Conservation (phyloP, 805 yeast genomes). For the Starmera pachycereana region DNA sequence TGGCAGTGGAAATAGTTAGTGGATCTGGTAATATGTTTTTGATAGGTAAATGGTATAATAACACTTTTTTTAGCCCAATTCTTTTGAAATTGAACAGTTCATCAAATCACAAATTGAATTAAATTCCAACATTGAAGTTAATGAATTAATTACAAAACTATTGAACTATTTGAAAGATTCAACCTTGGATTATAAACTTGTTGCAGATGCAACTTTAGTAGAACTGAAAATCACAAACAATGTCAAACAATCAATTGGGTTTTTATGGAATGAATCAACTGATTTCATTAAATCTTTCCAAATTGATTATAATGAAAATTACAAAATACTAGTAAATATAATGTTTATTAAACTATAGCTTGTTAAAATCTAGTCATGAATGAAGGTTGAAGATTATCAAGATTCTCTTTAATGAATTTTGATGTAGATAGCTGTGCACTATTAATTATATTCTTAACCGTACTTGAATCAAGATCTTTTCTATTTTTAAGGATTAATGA, state of each 20-base stretch:
- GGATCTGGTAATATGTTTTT: too few relatives aligned
- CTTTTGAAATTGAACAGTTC: too few relatives aligned
- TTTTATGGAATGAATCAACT: constrained; percentile 44
- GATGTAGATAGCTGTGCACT: not conserved
- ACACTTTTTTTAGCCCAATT: too few relatives aligned
- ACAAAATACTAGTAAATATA: constrained; percentile 10
- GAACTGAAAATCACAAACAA: constrained; percentile 8
- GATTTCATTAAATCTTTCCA: constrained; percentile 41
- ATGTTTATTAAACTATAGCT: not conserved
- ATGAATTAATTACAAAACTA: constrained; percentile 19
- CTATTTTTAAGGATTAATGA: constrained; percentile 46
- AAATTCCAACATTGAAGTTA: too few relatives aligned
- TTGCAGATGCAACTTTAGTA: constrained; percentile 34
- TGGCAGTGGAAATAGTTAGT: too few relatives aligned
- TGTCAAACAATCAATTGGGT: constrained; percentile 32
- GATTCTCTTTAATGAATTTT: constrained; percentile 1
- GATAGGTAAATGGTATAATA: too few relatives aligned
- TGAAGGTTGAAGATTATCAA: constrained; percentile 1
- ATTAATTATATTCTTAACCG: not conserved
- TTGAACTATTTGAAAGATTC: constrained; percentile 27
- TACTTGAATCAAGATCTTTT: constrained; percentile 22
- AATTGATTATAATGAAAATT: constrained; percentile 13
- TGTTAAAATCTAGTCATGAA: constrained; percentile 2
- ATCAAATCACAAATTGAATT: too few relatives aligned
- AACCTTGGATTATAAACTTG: constrained; percentile 48